Conservation (phyloP, 2,329 filamentous ascomycete genomes). For the Colletotrichum abscissum region DNA sequence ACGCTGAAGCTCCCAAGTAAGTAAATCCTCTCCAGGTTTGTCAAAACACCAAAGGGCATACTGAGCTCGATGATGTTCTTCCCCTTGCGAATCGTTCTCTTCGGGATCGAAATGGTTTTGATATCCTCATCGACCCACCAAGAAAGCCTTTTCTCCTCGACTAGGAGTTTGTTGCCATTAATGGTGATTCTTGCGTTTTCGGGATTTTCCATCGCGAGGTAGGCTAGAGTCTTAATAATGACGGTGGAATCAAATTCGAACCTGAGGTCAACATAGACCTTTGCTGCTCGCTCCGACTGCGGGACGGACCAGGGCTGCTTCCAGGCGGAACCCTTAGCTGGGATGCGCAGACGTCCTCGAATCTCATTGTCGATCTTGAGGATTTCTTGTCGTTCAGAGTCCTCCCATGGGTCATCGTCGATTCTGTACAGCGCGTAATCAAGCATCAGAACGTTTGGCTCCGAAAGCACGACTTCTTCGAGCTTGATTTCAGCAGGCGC, state of each 20-base stretch:
- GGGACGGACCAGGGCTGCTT: slow-evolving; percentile 43
- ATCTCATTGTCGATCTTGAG: slow-evolving; percentile 44
- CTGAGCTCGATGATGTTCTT: slow-evolving; percentile 38
- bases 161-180: slow-evolving; percentile 33
- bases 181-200: slow-evolving; percentile 38
- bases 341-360: slow-evolving; percentile 39
- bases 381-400: slow-evolving; percentile 38
- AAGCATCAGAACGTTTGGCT: slow-evolving; percentile 45
- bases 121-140: slow-evolving; percentile 48
- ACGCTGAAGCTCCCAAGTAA: slow-evolving; percentile 43
- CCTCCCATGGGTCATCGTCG: slow-evolving; percentile 37
- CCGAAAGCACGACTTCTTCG: slow-evolving; percentile 37
- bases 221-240: slow-evolving; percentile 22
- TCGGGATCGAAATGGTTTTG: slow-evolving; percentile 38
- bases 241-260: slow-evolving; percentile 41
- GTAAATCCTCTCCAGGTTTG: slow-evolving; percentile 45
- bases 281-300: slow-evolving; percentile 36
- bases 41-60: slow-evolving; percentile 43
- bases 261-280: slow-evolving; percentile 37
- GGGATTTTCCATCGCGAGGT: slow-evolving; percentile 42
- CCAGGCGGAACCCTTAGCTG: slow-evolving; percentile 40
- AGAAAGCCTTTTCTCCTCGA: neutral
- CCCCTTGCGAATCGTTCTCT: slow-evolving; percentile 38
- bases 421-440: slow-evolving; percentile 44
- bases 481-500: slow-evolving; percentile 15